Evolutionary conservation across 495 filamentous ascomycete species (phyloP).

Genomic region (Xylona heveae): DNA sequence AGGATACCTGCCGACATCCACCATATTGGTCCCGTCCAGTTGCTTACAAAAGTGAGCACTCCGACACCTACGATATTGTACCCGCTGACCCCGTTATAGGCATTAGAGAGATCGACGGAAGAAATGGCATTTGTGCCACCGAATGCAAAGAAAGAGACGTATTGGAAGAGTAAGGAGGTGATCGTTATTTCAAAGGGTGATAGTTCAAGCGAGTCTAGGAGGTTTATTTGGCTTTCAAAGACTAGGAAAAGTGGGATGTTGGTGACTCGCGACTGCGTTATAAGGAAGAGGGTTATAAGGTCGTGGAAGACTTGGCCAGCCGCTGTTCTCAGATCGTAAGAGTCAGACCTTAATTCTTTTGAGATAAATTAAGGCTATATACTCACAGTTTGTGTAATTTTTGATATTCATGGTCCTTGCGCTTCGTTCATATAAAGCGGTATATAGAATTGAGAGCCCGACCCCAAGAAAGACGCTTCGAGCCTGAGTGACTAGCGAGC

Average conservation of each 20-base stretch:
- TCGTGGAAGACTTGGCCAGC: constrained; percentile 29
- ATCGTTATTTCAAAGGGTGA: constrained; percentile 32
- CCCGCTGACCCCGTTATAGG: constrained; percentile 58
- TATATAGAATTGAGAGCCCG: constrained; percentile 17
- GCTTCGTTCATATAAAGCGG: constrained; percentile 10
- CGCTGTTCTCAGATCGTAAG: background rate
- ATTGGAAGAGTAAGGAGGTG: constrained; percentile 46
- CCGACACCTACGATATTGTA: constrained; percentile 53
- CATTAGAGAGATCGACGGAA: constrained; percentile 61
- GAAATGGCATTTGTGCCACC: constrained; percentile 87
- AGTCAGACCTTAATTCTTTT: no score
- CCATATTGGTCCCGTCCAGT: constrained; percentile 85
- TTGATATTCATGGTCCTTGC: constrained; percentile 3
- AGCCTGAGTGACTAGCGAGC: constrained; percentile 27
- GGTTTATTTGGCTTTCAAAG: constrained; percentile 34
- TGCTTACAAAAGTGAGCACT: constrained; percentile 60
- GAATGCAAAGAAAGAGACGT: constrained; percentile 69
- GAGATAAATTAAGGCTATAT: no score
- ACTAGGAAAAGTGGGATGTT: constrained; percentile 72
- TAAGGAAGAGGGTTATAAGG: constrained; percentile 51
- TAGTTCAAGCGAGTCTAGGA: constrained; percentile 27
- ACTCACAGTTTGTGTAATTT: background rate
- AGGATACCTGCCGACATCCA: constrained; percentile 44
- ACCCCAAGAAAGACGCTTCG: constrained; percentile 32
- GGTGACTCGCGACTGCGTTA: constrained; percentile 65